Evolutionary conservation across 2,329 filamentous ascomycete species (phyloP), one percentile per base, ranked within the genome.

Genomic region (Pyrenophora teres): DNA sequence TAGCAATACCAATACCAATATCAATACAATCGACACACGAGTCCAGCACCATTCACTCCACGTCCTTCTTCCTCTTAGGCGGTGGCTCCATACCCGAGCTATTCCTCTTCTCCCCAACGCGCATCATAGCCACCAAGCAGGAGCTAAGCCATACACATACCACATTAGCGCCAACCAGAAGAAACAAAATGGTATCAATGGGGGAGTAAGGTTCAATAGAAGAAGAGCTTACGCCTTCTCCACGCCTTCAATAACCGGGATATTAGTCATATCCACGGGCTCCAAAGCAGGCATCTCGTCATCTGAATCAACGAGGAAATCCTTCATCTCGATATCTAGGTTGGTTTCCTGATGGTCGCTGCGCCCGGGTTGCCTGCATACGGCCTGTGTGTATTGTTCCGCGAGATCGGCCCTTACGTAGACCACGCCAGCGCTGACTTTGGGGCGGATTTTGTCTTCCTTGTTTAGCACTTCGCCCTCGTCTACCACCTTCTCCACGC

Each of bases 331-430:
- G 6, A 35, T 42, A 46, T 39, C 37, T 15, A 18, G 15, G 19
- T 30, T 33, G 3, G 15, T 25, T 23, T 51, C 44, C 8, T 21
- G 3, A 21, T 21, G 30, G 13, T 31, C 36, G 10, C n/a, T 10
- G 30, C 21, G 40, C 30, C 57, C 51, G 8, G 63, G 63, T 13
- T 55, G 23, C 21, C 69, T 57, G 30, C 52, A 54, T 12, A 86
- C 79, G 3, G 83, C 81, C 53, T 86, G 76, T 3, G 85, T 83
- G 16, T 85, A 69, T 12, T 83, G 72, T 38, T 84, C 78, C 64
- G 86, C 86, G 62, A 83, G 76, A 30, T 84, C 77, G 45, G 89
- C 88, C 37, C 83, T 81, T n/a, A 95, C 87, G 64, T 95, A 95
- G 36, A 92, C 90, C 18, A 94, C 92, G 4, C 90, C 89, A 0